Percentiles rank a stretch among this genome's conserved stretches.
Conservation (phyloP, 495 filamentous ascomycete genomes). For the Mytilinidion resinicola region DNA sequence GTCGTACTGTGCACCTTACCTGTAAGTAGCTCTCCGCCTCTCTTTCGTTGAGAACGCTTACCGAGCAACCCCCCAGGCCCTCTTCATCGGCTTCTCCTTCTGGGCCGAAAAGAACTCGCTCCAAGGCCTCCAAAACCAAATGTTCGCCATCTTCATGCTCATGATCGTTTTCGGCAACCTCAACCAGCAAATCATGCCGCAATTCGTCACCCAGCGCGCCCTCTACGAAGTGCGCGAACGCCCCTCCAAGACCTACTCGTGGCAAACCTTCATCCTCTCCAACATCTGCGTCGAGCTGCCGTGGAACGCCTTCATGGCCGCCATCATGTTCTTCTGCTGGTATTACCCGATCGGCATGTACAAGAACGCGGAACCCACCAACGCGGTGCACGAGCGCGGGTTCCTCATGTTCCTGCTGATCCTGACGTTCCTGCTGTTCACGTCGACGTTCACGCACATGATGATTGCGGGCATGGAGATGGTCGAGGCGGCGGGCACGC, state of each 20-base stretch:
- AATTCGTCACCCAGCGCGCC: conserved; percentile 68
- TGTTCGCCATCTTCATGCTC: conserved; percentile 82
- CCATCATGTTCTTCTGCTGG: conserved; percentile 66
- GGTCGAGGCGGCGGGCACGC: conserved; percentile 59
- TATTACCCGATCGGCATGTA: conserved; percentile 79
- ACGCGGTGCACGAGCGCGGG: conserved; percentile 52
- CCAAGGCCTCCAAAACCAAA: conserved; percentile 47
- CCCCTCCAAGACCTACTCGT: conserved; percentile 75
- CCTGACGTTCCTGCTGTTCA: conserved; percentile 44
- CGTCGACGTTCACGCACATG: conserved; percentile 51
- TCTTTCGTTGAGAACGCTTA: not conserved
- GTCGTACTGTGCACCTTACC: conserved; percentile 46
- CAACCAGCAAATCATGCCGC: conserved; percentile 78
- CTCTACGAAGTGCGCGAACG: conserved; percentile 84
- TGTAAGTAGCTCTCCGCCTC: not conserved
- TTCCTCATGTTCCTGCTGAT: conserved; percentile 60
- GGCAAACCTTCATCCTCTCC: conserved; percentile 57
- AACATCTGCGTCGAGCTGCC: conserved; percentile 33
- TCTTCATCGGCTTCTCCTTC: conserved; percentile 88
- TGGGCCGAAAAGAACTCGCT: conserved; percentile 32
- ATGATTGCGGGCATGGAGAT: conserved; percentile 61
- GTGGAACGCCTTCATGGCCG: conserved; percentile 47
- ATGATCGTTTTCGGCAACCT: conserved; percentile 69
- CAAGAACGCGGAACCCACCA: conserved; percentile 56
- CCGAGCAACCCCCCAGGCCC: conserved; percentile 28